These are phyloP conservation scores for Entophlyctis luteolus DNA, from an alignment of 192 early-diverging fungal species.

Conservation along the genomic window DNA sequence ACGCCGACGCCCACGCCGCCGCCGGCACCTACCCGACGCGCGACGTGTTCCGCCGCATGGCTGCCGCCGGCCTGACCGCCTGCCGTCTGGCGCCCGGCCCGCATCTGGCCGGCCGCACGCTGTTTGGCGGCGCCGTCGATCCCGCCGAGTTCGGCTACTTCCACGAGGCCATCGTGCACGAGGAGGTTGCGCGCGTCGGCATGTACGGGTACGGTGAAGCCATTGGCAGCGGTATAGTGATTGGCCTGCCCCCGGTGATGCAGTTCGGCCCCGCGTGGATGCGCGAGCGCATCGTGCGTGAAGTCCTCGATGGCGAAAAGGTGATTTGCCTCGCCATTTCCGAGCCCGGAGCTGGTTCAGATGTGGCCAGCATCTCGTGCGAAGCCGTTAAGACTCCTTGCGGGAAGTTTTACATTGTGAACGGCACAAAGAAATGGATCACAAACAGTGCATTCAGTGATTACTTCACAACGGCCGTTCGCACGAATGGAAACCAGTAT, in stretches of 20 bases:
- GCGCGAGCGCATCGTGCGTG: constrained; percentile 37
- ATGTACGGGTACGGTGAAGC: constrained; percentile 33
- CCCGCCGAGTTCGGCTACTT: constrained; percentile 50
- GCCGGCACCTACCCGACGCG: neutral
- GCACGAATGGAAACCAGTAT: neutral
- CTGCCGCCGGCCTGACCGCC: constrained; percentile 33
- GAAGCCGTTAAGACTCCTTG: constrained; percentile 34
- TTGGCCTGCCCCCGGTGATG: constrained; percentile 42
- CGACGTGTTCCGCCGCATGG: constrained; percentile 38
- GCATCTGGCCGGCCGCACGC: constrained; percentile 33
- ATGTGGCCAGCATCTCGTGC: constrained; percentile 27
- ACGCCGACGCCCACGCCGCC: neutral
- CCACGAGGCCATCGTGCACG: constrained; percentile 45
- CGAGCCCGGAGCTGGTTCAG: constrained; percentile 24
- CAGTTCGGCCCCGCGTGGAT: constrained; percentile 39
- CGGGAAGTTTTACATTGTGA: constrained; percentile 33
- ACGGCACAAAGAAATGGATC: constrained; percentile 58
- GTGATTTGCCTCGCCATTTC: constrained; percentile 52
- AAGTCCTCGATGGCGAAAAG: constrained; percentile 46
- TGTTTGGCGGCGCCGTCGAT: constrained; percentile 38
- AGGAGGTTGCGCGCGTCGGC: constrained; percentile 37
- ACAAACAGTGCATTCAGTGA: constrained; percentile 37
- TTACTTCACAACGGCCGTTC: constrained; percentile 45
- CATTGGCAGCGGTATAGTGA: constrained; percentile 6
- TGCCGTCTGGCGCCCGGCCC: constrained; percentile 43